phyloP scores from a whole-genome alignment of 1,139 yeast species.

The Yamadazyma siamensis region DNA sequence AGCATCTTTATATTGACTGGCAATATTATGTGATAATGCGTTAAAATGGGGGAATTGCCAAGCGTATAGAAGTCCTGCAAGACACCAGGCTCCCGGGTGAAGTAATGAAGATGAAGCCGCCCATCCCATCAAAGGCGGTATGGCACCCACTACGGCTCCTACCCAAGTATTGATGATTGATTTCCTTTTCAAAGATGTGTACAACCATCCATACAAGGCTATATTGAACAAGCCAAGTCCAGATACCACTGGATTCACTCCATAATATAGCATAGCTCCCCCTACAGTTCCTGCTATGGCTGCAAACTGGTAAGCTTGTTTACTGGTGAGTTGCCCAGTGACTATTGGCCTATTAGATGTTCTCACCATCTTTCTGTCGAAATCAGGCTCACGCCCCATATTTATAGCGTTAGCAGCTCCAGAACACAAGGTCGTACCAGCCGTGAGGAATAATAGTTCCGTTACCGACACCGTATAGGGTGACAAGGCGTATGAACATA shows the following conservation, averaged over 20 bases:
- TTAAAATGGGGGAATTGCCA: constrained; percentile 99
- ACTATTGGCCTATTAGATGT: constrained; percentile 92
- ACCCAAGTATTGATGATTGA: constrained; percentile 95
- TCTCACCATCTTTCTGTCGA: constrained; percentile 83
- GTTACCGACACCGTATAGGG: constrained; percentile 74
- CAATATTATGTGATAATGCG: constrained; percentile 82
- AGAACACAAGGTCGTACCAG: constrained; percentile 85
- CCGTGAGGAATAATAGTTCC: constrained; percentile 67
- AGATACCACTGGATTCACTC: constrained; percentile 87
- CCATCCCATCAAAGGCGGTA: constrained; percentile 99
- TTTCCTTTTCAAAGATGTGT: constrained; percentile 84
- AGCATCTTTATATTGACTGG: constrained; percentile 83
- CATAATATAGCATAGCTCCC: constrained; percentile 60
- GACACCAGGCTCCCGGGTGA: constrained; percentile 94
- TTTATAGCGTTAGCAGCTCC: constrained; percentile 96
- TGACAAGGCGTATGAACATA: constrained; percentile 89
- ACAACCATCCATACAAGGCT: constrained; percentile 79
- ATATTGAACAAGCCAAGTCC: constrained; percentile 74
- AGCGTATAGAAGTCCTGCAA: constrained; percentile 85
- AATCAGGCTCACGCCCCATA: constrained; percentile 94
- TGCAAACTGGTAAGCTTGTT: constrained; percentile 80
- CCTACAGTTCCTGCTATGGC: constrained; percentile 71
- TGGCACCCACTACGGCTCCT: constrained; percentile 97
- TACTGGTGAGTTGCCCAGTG: constrained; percentile 70
- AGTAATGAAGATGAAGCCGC: constrained; percentile 81